Percentiles rank a stretch among this genome's conserved stretches.
These are phyloP conservation scores for Aureobasidium uvarum DNA, from an alignment of 2,329 filamentous ascomycete species.

Conservation along the genomic window DNA sequence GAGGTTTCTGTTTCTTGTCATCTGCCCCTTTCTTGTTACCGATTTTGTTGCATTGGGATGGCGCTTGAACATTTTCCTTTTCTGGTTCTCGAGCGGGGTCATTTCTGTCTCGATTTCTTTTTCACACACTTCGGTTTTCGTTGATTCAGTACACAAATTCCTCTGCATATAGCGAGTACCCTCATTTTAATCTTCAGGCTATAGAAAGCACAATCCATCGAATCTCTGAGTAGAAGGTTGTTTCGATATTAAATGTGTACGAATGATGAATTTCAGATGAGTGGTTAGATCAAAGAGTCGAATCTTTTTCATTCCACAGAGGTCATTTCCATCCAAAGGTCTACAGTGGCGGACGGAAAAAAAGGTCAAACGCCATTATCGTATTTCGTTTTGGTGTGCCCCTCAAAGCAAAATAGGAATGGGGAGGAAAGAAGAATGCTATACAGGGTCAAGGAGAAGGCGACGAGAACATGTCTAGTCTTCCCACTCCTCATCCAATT, in stretches of 20 bases:
- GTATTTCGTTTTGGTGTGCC: not conserved
- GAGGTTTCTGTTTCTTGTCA: not conserved
- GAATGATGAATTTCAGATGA: not conserved
- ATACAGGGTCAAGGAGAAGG: not conserved
- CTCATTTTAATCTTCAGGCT: conserved; percentile 13
- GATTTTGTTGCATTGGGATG: conserved; percentile 14
- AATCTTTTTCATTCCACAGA: not conserved
- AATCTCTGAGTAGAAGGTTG: not conserved
- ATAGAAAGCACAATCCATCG: not conserved
- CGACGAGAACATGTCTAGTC: conserved; percentile 49
- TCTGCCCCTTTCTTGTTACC: not conserved
- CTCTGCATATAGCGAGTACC: conserved; percentile 18
- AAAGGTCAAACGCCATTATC: not conserved
- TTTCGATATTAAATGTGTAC: not conserved
- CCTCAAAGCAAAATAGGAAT: not conserved
- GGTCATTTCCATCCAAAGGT: not conserved
- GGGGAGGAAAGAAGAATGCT: not conserved
- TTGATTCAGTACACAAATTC: not conserved
- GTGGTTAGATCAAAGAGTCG: not conserved
- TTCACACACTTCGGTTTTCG: not conserved
- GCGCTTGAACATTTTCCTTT: conserved; percentile 1
- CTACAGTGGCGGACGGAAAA: not conserved
- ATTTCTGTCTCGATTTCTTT: not conserved
- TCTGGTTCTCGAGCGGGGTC: not conserved
- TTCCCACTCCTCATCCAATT: conserved; percentile 96